Conservation (phyloP, 108 stramenopile genomes). For the Cylindrotheca closterium region DNA sequence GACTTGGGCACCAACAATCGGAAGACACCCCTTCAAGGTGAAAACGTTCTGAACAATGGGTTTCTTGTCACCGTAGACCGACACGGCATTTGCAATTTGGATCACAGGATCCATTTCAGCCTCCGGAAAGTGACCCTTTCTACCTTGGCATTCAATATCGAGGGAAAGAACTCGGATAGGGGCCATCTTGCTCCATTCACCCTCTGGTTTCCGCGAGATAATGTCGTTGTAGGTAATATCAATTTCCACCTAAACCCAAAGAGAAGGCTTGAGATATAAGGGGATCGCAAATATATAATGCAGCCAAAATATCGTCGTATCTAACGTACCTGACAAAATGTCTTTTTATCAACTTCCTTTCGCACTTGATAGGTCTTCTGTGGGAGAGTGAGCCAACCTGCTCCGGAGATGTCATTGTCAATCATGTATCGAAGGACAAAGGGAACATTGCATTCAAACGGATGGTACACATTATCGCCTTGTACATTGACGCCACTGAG, state of each 20-base stretch:
- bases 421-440: slow-evolving; percentile 99
- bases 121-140: slow-evolving; percentile 97
- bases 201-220: slow-evolving; percentile 85
- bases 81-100: slow-evolving; percentile 97
- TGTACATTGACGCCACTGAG: slow-evolving; percentile 61
- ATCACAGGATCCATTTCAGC: slow-evolving; percentile 99
- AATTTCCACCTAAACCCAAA: slow-evolving; percentile 75
- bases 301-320: too few species aligned
- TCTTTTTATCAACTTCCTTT: slow-evolving; percentile 45
- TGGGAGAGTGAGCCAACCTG: slow-evolving; percentile 94
- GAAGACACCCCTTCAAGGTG: slow-evolving; percentile 94
- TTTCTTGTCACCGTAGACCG: slow-evolving; percentile 83
- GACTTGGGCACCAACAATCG: slow-evolving; percentile 98
- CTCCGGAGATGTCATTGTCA: slow-evolving; percentile 91
- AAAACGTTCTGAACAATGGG: slow-evolving; percentile 95
- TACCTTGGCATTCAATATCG: slow-evolving; percentile 98
- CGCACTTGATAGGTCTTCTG: slow-evolving; percentile 82
- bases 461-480: slow-evolving; percentile 15
- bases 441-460: slow-evolving; percentile 98
- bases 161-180: slow-evolving; percentile 94
- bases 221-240: slow-evolving; percentile 93
- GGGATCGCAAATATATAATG: too few species aligned
- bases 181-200: slow-evolving; percentile 96
- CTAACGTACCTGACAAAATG: slow-evolving; percentile 89
- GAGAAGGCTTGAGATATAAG: slow-evolving; percentile 3